Evolutionary conservation across 768 basidiomycete species (phyloP), one percentile per base, ranked within the genome.

Genomic region (Leucocoprinus sp.): DNA sequence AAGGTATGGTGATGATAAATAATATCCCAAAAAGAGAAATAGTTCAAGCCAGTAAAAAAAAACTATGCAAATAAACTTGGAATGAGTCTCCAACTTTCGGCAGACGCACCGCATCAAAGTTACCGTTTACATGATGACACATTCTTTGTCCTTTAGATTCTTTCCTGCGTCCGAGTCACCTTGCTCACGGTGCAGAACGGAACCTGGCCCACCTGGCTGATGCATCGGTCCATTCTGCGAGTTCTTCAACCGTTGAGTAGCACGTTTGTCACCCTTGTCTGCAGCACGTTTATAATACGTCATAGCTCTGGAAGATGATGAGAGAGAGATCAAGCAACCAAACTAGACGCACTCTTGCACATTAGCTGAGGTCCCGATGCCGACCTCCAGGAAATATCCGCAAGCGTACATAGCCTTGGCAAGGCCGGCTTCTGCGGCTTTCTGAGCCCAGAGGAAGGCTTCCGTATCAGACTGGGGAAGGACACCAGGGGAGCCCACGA

Each of bases 391-490:
- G 63, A 99, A 99, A 69, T 99, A 99, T 1, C 96, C 96, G 1
- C 93, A 84, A 17, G 93, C 96, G 55, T 99, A 99, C 81, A 96
- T 88, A 8, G 96, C 96, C 62, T 99, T 99, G 4, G 81, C 76
- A 11, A 99, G 73, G 0, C 92, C 95, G 8, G 75, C 79, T 23
- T 97, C 93, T 14, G 93, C 93, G 18, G 96, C 93, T 57, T 83
- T 93, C 65, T 88, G 88, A 4, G 96, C 91, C 96, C 96, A 99
- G 2, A 99, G 69, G 64, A 82, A 98, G 8, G 96, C 96, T 59
- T 99, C 96, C 0, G 95, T 98, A 60, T 99, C 96, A 0, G 93
- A 96, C 59, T 99, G 96, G 0, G 96, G 95, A 12, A 99, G 76
- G 1, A 99, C 92, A 18, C 96, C 95, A 0, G 93, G 90, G 7